Evolutionary conservation across 192 early-diverging fungal species (phyloP).

Genomic region (Coemansia sp.): DNA sequence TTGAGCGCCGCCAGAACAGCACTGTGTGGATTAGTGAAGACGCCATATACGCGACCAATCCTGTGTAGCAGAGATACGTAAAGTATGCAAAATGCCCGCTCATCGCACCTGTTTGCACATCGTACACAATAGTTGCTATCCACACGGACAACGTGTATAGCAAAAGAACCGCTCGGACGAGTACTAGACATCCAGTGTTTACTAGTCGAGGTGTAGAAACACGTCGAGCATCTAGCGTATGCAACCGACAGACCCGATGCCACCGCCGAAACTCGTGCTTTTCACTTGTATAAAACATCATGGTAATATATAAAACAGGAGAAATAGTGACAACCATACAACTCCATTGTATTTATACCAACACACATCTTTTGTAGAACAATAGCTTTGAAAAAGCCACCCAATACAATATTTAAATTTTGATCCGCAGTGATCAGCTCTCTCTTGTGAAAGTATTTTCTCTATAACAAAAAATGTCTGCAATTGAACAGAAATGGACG

Average conservation of each 20-base stretch:
- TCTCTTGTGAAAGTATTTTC: neutral
- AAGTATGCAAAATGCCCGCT: conserved; percentile 42
- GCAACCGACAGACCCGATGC: conserved; percentile 22
- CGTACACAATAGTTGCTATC: conserved; percentile 25
- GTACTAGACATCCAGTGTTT: conserved; percentile 8
- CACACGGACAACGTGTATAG: conserved; percentile 36
- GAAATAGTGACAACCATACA: neutral
- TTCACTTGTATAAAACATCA: neutral
- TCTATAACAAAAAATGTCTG: neutral
- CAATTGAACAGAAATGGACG: conserved; percentile 59
- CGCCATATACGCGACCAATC: conserved; percentile 28
- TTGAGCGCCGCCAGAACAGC: conserved; percentile 4
- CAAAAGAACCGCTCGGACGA: conserved; percentile 22
- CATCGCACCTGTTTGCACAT: conserved; percentile 18
- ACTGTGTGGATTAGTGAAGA: conserved; percentile 28
- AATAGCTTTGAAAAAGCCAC: neutral
- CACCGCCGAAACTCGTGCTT: conserved; percentile 5
- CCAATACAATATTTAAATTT: neutral
- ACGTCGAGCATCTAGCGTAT: conserved; percentile 31
- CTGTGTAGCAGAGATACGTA: conserved; percentile 48
- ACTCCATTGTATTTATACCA: neutral
- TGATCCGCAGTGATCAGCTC: neutral
- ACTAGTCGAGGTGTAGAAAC: conserved; percentile 24
- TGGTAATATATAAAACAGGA: neutral
- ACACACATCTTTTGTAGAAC: neutral